phyloP scores from a whole-genome alignment of 2,329 filamentous ascomycete genomes.

The Purpureocillium takamizusanense region DNA sequence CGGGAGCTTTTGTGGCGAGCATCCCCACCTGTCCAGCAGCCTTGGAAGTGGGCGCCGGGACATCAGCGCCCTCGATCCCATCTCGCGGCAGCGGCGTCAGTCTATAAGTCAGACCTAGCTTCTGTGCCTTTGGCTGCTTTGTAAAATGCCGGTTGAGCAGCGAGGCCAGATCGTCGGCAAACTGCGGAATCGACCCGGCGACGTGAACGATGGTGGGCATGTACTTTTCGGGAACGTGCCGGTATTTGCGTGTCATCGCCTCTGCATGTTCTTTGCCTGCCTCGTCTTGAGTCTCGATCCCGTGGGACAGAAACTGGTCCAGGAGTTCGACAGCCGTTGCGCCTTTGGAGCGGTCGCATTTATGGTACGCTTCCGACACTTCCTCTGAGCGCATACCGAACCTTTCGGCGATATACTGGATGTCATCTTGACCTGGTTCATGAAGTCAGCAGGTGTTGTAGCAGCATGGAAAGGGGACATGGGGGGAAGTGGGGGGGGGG shows the following conservation, averaged over 20 bases:
- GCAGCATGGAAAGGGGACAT: not conserved
- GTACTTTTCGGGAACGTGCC: slow-evolving; percentile 33
- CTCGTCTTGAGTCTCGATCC: slow-evolving; percentile 21
- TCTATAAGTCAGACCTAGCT: slow-evolving; percentile 27
- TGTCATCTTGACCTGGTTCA: slow-evolving; percentile 25
- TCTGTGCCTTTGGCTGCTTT: slow-evolving; percentile 26
- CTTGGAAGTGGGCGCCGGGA: not conserved
- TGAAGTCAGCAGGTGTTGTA: too few species aligned
- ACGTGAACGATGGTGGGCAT: slow-evolving; percentile 32
- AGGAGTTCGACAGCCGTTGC: slow-evolving; percentile 32
- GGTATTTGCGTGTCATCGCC: slow-evolving; percentile 26
- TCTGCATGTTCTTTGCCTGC: slow-evolving; percentile 18
- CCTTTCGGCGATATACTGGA: slow-evolving; percentile 34
- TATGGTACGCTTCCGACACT: slow-evolving; percentile 29
- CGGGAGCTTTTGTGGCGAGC: not conserved
- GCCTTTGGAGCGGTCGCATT: slow-evolving; percentile 26
- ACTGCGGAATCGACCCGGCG: slow-evolving; percentile 21
- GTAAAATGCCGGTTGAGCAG: slow-evolving; percentile 32
- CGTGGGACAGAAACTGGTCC: slow-evolving; percentile 30
- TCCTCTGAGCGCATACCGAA: slow-evolving; percentile 31
- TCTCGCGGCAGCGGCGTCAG: slow-evolving; percentile 22
- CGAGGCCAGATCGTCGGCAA: slow-evolving; percentile 29
- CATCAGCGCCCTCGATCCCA: slow-evolving; percentile 7
- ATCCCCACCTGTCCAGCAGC: not conserved
- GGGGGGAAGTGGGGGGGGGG: too few species aligned